phyloP scores from a whole-genome alignment of 768 basidiomycete genomes.

The Chalciporus sphaerocephalus region DNA sequence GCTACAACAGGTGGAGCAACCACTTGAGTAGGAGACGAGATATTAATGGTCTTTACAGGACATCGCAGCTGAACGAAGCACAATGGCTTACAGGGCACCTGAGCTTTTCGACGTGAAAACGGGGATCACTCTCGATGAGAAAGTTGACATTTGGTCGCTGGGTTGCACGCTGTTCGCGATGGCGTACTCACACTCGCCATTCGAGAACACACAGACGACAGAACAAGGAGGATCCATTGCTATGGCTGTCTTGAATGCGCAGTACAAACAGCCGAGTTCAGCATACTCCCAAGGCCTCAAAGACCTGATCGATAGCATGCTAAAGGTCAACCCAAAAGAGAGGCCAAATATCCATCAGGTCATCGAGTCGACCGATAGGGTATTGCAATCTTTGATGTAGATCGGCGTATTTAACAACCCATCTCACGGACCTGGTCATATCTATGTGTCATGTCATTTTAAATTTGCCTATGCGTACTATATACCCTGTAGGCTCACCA shows the following conservation, averaged over 20 bases:
- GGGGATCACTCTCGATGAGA: slow-evolving; percentile 80
- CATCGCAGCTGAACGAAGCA: slow-evolving; percentile 94
- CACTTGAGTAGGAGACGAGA: not conserved
- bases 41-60: slow-evolving; percentile 47
- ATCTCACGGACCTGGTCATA: slow-evolving; percentile 1
- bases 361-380: slow-evolving; percentile 58
- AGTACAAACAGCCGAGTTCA: slow-evolving; percentile 84
- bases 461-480: slow-evolving; percentile 9
- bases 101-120: slow-evolving; percentile 98
- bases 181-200: slow-evolving; percentile 93
- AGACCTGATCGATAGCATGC: slow-evolving; percentile 77
- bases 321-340: slow-evolving; percentile 77
- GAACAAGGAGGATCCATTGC: slow-evolving; percentile 96
- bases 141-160: slow-evolving; percentile 96
- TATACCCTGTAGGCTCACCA: not conserved
- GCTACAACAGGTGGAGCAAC: slow-evolving; percentile 68
- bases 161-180: slow-evolving; percentile 94
- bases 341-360: slow-evolving; percentile 85
- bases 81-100: slow-evolving; percentile 97
- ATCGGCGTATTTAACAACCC: not conserved
- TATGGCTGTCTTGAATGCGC: slow-evolving; percentile 93
- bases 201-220: slow-evolving; percentile 87
- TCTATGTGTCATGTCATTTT: slow-evolving; percentile 7
- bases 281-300: slow-evolving; percentile 83
- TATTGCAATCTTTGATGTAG: slow-evolving; percentile 55